Conservation (phyloP, 306 rosid genomes). For the Prunus armeniaca region DNA sequence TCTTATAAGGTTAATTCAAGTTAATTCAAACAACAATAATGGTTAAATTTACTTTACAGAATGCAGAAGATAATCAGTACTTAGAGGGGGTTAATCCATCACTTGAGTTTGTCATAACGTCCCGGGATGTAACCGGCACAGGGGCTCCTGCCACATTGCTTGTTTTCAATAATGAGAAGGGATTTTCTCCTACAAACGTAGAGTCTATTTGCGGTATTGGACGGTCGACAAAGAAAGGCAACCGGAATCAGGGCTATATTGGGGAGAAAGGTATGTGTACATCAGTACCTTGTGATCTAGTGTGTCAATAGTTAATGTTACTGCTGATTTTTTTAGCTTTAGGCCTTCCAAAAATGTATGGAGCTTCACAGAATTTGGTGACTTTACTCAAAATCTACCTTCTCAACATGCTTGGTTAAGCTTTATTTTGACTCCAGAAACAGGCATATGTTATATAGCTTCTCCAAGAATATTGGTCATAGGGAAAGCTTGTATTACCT, state of each 20-base stretch:
- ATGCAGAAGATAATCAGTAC: constrained; percentile 78
- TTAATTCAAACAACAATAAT: background rate
- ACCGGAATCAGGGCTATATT: constrained; percentile 61
- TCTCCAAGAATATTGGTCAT: no score
- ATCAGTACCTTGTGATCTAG: background rate
- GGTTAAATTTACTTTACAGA: constrained; percentile 29
- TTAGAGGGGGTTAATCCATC: constrained; percentile 39
- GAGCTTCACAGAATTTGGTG: no score
- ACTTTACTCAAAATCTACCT: no score
- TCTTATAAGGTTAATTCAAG: background rate
- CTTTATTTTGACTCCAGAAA: no score
- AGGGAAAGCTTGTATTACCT: no score
- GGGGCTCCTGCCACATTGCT: constrained; percentile 64
- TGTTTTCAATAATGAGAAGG: constrained; percentile 69
- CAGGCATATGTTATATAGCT: no score
- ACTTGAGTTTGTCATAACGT: constrained; percentile 59
- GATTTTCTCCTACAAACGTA: constrained; percentile 53
- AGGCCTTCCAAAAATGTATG: no score
- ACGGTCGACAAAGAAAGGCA: constrained; percentile 69
- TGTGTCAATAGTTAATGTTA: no score
- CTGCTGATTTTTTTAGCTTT: no score
- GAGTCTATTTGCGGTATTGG: constrained; percentile 83
- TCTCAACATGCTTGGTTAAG: no score
- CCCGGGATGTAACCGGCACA: constrained; percentile 54
- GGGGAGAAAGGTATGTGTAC: constrained; percentile 70